Percentiles rank a stretch among this genome's conserved stretches.
phyloP scores from a whole-genome alignment of 2,329 filamentous ascomycete genomes.

The Cadophora luteo-olivacea region DNA sequence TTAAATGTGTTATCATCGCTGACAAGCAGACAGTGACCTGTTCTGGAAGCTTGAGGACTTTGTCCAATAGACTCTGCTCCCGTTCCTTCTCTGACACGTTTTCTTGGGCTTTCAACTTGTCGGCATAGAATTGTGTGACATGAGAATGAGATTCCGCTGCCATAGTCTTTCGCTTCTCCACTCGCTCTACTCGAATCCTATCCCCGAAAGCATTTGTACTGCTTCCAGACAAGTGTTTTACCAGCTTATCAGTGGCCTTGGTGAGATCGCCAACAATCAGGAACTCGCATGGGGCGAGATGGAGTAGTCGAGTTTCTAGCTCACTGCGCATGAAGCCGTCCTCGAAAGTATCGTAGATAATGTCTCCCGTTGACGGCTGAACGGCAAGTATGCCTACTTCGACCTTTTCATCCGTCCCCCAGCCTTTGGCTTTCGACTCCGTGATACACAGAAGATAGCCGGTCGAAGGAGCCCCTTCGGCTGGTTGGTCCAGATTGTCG shows the following conservation, averaged over 20 bases:
- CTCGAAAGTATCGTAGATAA: conserved; percentile 94
- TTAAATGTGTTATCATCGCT: conserved; percentile 92
- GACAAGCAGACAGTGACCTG: conserved; percentile 90
- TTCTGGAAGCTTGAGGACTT: conserved; percentile 84
- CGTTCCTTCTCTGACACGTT: conserved; percentile 56
- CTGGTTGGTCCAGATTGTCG: conserved; percentile 71
- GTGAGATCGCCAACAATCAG: conserved; percentile 91
- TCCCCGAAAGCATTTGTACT: conserved; percentile 94
- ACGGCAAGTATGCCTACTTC: conserved; percentile 92
- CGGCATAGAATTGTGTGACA: conserved; percentile 91
- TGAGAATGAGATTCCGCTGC: conserved; percentile 86
- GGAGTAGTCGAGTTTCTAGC: conserved; percentile 91
- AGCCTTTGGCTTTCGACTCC: conserved; percentile 79
- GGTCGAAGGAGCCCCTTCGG: conserved; percentile 63
- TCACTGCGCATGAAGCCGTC: conserved; percentile 98
- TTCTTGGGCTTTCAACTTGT: conserved; percentile 72
- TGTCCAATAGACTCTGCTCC: conserved; percentile 76
- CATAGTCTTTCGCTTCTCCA: conserved; percentile 78
- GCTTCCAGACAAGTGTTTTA: conserved; percentile 87
- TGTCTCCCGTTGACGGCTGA: conserved; percentile 93
- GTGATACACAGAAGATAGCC: conserved; percentile 96
- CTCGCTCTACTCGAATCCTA: conserved; percentile 82
- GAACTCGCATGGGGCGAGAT: conserved; percentile 95
- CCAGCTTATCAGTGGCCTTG: conserved; percentile 88
- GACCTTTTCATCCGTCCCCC: conserved; percentile 90